Evolutionary conservation across 345 rosid species (phyloP).

Genomic region (Linum usitatissimum): DNA sequence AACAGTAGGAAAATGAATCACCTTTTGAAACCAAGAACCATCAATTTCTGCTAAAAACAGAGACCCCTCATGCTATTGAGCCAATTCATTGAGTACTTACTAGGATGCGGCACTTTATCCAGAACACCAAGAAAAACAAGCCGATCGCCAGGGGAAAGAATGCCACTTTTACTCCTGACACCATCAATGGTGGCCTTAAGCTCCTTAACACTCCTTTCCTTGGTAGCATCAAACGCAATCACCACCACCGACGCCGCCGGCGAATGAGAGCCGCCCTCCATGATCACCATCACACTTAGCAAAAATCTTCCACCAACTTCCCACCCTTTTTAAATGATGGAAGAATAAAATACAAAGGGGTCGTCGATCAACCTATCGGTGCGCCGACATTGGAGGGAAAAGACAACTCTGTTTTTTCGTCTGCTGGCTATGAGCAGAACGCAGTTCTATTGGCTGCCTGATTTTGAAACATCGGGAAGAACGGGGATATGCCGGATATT

Average conservation of each 20-base stretch:
- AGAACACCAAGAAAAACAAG: conserved; percentile 44
- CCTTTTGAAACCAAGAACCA: too few species aligned
- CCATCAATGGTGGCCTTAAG: conserved; percentile 22
- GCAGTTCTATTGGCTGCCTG: neutral
- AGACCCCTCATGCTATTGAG: neutral
- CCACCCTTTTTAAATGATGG: neutral
- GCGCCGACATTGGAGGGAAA: neutral
- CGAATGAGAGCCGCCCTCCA: conserved; percentile 21
- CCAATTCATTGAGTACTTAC: conserved; percentile 25
- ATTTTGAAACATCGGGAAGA: neutral
- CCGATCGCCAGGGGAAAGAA: conserved; percentile 38
- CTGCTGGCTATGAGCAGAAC: neutral
- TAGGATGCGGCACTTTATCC: conserved; percentile 40
- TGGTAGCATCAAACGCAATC: conserved; percentile 47
- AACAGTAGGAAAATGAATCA: neutral
- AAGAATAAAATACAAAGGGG: neutral
- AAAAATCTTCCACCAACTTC: neutral
- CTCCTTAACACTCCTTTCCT: conserved; percentile 33
- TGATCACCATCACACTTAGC: neutral
- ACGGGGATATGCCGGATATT: neutral
- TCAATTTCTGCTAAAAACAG: too few species aligned
- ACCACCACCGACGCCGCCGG: conserved; percentile 29
- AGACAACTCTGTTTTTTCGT: neutral
- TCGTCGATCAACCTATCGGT: neutral
- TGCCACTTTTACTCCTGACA: conserved; percentile 31